Evolutionary conservation across 2,329 filamentous ascomycete genomes (phyloP).

Genomic region (Xylariales sp.): DNA sequence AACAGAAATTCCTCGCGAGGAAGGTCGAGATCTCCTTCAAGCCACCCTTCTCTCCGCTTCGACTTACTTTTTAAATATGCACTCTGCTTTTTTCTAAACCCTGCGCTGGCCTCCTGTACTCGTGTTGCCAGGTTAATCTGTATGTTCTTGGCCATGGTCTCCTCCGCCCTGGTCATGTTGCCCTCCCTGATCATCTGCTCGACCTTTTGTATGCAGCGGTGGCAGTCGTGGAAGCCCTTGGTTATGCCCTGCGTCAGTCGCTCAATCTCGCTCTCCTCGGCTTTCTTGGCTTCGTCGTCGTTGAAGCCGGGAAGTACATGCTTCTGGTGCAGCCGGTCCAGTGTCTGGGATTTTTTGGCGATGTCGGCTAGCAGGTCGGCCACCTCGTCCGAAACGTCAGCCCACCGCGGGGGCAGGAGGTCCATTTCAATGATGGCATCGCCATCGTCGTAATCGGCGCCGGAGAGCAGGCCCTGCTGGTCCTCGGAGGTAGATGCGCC

Average conservation of each 20-base stretch:
- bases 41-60: too few relatives aligned
- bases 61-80: conserved; percentile 84
- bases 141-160: conserved; percentile 94
- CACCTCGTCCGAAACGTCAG: conserved; percentile 91
- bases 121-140: conserved; percentile 84
- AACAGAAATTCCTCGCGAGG: neutral
- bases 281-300: conserved; percentile 82
- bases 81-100: conserved; percentile 96
- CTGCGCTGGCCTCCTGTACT: conserved; percentile 87
- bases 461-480: conserved; percentile 77
- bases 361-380: conserved; percentile 77
- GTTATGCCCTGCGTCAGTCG: conserved; percentile 87
- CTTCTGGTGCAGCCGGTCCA: conserved; percentile 94
- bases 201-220: conserved; percentile 81
- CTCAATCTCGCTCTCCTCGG: conserved; percentile 89
- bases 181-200: conserved; percentile 83
- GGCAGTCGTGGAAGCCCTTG: conserved; percentile 81
- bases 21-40: neutral
- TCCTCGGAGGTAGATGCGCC: conserved; percentile 41
- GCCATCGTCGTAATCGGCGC: conserved; percentile 78
- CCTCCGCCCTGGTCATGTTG: conserved; percentile 75
- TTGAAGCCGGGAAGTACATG: conserved; percentile 96
- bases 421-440: conserved; percentile 99
- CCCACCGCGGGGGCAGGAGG: conserved; percentile 88
- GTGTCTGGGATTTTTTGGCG: conserved; percentile 73